These are phyloP conservation scores for Brassica cretica DNA, from an alignment of 345 rosid genomes.

Conservation along the genomic window DNA sequence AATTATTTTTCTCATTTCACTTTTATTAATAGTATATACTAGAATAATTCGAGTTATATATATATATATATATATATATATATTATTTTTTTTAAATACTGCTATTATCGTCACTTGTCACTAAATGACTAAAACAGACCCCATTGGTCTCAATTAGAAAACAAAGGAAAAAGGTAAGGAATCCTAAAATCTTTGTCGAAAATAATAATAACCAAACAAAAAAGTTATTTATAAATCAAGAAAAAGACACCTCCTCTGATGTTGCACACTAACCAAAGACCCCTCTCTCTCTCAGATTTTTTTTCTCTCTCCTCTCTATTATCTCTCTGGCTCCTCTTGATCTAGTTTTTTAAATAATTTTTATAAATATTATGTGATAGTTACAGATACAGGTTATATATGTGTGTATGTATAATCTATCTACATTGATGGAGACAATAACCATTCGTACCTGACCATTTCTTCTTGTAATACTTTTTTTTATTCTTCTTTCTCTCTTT, in stretches of 20 bases:
- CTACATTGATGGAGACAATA: constrained; percentile 30
- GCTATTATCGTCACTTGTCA: constrained; percentile 22
- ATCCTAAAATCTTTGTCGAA: constrained; percentile 30
- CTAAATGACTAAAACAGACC: constrained; percentile 31
- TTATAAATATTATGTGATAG: constrained; percentile 20
- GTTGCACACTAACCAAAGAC: constrained; percentile 33
- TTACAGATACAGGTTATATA: constrained; percentile 31
- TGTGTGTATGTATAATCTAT: constrained; percentile 26
- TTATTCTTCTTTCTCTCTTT: neutral
- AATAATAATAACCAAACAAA: constrained; percentile 3
- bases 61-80: neutral
- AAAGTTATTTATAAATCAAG: constrained; percentile 29
- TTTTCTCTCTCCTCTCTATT: neutral
- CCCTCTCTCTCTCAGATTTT: neutral
- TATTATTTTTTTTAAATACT: neutral
- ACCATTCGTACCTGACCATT: constrained; percentile 41
- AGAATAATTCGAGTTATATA: neutral
- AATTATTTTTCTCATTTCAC: neutral
- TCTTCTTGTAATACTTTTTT: constrained; percentile 26
- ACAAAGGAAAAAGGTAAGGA: constrained; percentile 21
- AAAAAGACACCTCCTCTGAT: constrained; percentile 26
- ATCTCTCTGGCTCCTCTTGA: constrained; percentile 30
- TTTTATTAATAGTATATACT: neutral
- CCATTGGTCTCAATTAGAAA: constrained; percentile 18
- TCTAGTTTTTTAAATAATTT: constrained; percentile 7